These are phyloP conservation scores for Chloroidium sp. DNA, from an alignment of 163 green algal genomes.

Conservation along the genomic window DNA sequence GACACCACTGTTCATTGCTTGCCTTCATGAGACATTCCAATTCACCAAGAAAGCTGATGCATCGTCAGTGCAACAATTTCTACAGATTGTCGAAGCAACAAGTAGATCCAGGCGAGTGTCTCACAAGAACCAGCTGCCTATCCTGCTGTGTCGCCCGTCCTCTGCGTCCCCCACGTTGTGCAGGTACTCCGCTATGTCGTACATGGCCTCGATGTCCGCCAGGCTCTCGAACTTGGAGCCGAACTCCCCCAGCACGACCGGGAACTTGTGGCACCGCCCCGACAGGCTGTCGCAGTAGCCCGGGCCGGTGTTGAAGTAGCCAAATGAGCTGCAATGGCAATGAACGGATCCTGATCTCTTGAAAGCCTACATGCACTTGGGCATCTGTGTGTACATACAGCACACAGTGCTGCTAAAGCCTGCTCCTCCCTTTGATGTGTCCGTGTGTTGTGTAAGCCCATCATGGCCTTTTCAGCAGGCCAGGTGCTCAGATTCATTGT, in stretches of 20 bases:
- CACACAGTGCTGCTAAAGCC: too few relatives aligned
- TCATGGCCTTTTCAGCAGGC: too few relatives aligned
- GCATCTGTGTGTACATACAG: too few relatives aligned
- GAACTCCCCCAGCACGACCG: slow-evolving; percentile 10
- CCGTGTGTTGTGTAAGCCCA: too few relatives aligned
- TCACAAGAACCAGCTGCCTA: slow-evolving; percentile 27
- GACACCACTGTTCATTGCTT: background rate
- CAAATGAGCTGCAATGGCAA: slow-evolving; percentile 11
- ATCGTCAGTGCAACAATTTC: background rate
- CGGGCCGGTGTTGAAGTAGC: slow-evolving; percentile 17
- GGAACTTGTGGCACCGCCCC: slow-evolving; percentile 6
- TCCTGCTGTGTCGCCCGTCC: slow-evolving; percentile 19
- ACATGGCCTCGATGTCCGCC: slow-evolving; percentile 5
- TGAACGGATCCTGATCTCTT: background rate
- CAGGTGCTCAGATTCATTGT: too few relatives aligned
- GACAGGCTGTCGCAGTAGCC: slow-evolving; percentile 7
- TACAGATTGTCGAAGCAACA: background rate
- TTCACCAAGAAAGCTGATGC: background rate
- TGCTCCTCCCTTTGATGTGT: too few relatives aligned
- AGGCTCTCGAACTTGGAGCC: background rate
- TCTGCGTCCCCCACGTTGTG: slow-evolving; percentile 13
- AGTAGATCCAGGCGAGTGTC: slow-evolving; percentile 27
- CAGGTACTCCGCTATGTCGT: slow-evolving; percentile 11
- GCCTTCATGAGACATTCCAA: background rate
- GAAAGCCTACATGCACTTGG: too few relatives aligned